phyloP scores from a whole-genome alignment of 2,329 filamentous ascomycete genomes.

The Hypoxylon sp. region DNA sequence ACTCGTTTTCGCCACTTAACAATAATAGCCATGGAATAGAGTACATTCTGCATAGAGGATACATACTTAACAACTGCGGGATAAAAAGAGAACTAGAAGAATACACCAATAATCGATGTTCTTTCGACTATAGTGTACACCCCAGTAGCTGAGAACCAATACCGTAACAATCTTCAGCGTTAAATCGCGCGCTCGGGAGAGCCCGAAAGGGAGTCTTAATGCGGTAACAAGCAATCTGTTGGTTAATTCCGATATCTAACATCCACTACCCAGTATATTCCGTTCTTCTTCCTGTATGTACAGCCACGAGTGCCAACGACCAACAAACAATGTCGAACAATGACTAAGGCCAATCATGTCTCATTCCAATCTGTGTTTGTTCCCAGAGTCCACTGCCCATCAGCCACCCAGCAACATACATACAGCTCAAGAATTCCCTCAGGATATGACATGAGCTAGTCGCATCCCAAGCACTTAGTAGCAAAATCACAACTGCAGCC shows the following conservation, averaged over 20 bases:
- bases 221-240: conserved; percentile 6
- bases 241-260: background rate
- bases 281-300: background rate
- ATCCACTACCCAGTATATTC: background rate
- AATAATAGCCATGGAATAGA: no score
- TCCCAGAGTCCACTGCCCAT: background rate
- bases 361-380: background rate
- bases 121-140: conserved; percentile 21
- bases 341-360: background rate
- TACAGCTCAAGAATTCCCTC: background rate
- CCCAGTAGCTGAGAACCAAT: background rate
- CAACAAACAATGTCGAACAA: background rate
- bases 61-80: no score
- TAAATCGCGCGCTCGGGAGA: background rate
- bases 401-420: background rate
- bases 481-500: conserved; percentile 67
- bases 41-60: no score
- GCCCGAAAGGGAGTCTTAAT: background rate
- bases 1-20: no score
- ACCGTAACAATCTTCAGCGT: background rate
- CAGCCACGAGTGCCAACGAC: background rate
- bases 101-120: conserved; percentile 4
- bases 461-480: conserved; percentile 7
- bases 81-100: no score
- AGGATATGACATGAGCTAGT: background rate